Percentiles rank a stretch among this genome's conserved stretches.
phyloP scores from a whole-genome alignment of 129 eudicot genomes.

The Centrapalus pauciflorus region DNA sequence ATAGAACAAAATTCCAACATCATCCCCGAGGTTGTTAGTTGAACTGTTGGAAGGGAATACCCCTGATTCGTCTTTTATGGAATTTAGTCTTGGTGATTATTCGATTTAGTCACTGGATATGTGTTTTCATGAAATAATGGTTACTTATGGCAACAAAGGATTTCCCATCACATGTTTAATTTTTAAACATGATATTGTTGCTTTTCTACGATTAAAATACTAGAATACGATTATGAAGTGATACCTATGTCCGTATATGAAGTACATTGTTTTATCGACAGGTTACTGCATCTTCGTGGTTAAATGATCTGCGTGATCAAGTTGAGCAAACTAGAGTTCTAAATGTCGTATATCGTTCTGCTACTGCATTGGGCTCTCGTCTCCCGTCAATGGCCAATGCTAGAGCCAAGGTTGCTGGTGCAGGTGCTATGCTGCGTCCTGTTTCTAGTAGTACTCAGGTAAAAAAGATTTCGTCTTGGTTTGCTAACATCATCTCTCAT shows the following conservation, averaged over 20 bases:
- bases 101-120: background rate
- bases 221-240: background rate
- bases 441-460: slow-evolving; percentile 96
- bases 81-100: background rate
- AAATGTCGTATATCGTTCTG: slow-evolving; percentile 89
- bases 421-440: slow-evolving; percentile 87
- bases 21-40: background rate
- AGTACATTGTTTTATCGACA: slow-evolving; percentile 25
- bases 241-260: background rate
- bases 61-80: background rate
- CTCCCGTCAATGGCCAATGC: slow-evolving; percentile 94
- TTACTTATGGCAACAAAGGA: background rate
- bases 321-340: slow-evolving; percentile 83
- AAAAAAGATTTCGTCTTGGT: background rate
- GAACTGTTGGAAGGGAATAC: background rate
- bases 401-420: slow-evolving; percentile 91
- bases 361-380: slow-evolving; percentile 91
- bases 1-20: background rate
- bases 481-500: background rate
- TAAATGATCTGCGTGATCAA: slow-evolving; percentile 96
- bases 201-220: background rate
- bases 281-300: slow-evolving; percentile 98
- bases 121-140: background rate
- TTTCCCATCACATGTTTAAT: background rate
- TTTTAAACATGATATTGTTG: background rate